These are phyloP conservation scores for Avicennia marina DNA, from an alignment of 257 asterid species.

Conservation along the genomic window DNA sequence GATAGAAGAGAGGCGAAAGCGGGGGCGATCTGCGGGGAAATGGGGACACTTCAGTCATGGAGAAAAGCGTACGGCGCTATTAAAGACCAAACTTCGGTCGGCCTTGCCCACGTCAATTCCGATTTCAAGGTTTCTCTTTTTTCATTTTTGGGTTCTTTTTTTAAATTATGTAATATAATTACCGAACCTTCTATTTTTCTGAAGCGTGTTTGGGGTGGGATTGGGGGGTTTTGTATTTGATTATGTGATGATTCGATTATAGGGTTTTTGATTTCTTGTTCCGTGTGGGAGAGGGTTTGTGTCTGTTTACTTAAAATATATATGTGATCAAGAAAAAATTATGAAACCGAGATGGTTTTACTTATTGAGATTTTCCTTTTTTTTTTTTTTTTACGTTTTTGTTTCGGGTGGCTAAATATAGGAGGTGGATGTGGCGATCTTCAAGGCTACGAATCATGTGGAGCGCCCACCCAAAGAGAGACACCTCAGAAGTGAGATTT, in stretches of 20 bases:
- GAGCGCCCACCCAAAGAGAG: conserved; percentile 95
- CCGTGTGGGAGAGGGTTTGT: conserved; percentile 3
- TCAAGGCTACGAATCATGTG: conserved; percentile 97
- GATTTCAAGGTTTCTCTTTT: conserved; percentile 70
- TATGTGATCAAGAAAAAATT: neutral
- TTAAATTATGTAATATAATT: no score
- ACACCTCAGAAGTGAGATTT: conserved; percentile 73
- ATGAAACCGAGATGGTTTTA: conserved; percentile 6
- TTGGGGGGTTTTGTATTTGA: neutral
- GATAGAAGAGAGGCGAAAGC: no score
- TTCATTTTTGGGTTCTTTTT: no score
- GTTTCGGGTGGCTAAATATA: conserved; percentile 29
- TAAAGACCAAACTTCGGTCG: conserved; percentile 83
- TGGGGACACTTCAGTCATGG: conserved; percentile 78
- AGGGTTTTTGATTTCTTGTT: conserved; percentile 10
- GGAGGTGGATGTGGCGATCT: conserved; percentile 99
- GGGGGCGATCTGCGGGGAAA: no score
- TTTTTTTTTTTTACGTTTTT: conserved; percentile 3
- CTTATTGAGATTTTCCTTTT: neutral
- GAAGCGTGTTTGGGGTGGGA: neutral
- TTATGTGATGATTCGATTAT: neutral
- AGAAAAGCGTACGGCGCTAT: conserved; percentile 87
- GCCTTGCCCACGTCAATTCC: conserved; percentile 90
- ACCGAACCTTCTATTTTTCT: no score
- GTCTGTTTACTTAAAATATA: conserved; percentile 6